Conservation (phyloP, 495 filamentous ascomycete species). For the Pseudomonodictys pantanalensis region DNA sequence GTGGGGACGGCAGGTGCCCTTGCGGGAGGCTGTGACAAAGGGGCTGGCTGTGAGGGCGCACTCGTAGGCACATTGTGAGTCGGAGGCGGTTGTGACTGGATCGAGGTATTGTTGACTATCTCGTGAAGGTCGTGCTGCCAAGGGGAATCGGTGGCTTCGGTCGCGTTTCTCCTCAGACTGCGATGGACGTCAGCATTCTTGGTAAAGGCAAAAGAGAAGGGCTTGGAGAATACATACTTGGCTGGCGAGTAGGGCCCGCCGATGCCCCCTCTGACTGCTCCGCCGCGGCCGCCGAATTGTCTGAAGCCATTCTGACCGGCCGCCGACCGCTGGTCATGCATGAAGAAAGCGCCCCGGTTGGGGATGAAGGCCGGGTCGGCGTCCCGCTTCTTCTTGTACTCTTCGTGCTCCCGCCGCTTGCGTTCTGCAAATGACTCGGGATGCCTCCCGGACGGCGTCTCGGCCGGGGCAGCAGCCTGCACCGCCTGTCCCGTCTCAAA, state of each 20-base stretch:
- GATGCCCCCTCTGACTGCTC: constrained; percentile 49
- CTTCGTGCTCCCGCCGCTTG: constrained; percentile 82
- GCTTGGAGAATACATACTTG: constrained; percentile 46
- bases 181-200: constrained; percentile 22
- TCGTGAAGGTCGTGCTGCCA: constrained; percentile 98
- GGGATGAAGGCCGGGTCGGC: constrained; percentile 93
- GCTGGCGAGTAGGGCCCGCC: constrained; percentile 56
- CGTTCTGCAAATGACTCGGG: constrained; percentile 60
- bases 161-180: constrained; percentile 45
- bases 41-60: not conserved
- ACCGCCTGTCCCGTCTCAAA: constrained; percentile 57
- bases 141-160: constrained; percentile 63
- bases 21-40: constrained; percentile 4
- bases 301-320: constrained; percentile 72
- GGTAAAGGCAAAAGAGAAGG: not conserved
- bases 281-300: constrained; percentile 50
- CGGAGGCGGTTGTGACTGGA: not conserved
- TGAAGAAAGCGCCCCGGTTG: constrained; percentile 91
- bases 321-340: constrained; percentile 88
- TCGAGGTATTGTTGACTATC: constrained; percentile 48
- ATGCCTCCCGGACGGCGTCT: constrained; percentile 20
- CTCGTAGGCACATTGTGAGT: not conserved
- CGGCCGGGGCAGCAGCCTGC: constrained; percentile 34
- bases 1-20: constrained; percentile 1
- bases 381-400: constrained; percentile 81